Evolutionary conservation across 2,329 filamentous ascomycete species (phyloP).

Genomic region (Fusarium protoensiforme): DNA sequence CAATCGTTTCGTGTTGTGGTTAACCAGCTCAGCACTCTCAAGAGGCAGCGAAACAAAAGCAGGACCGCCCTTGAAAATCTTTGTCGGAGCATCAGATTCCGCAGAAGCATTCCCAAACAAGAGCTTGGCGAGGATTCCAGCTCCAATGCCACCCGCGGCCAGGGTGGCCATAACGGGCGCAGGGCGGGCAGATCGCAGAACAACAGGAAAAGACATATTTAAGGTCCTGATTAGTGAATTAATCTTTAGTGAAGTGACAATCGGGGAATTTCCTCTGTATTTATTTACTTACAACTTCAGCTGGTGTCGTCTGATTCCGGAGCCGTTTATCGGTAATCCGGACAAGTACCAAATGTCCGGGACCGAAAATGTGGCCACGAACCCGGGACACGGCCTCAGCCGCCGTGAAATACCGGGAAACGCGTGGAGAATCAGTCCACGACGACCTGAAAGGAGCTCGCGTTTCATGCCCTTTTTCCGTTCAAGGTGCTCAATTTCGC

Average conservation of each 20-base stretch:
- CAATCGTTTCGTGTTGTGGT: conserved; percentile 68
- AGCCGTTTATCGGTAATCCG: background rate
- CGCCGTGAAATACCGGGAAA: background rate
- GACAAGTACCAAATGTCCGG: conserved; percentile 24
- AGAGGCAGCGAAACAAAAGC: conserved; percentile 60
- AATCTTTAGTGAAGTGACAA: background rate
- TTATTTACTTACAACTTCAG: background rate
- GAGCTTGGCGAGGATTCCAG: conserved; percentile 33
- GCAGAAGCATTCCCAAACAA: conserved; percentile 36
- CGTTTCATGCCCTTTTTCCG: background rate
- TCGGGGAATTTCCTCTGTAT: background rate
- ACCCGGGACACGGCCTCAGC: background rate
- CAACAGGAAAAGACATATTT: conserved; percentile 26
- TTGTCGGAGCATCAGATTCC: conserved; percentile 23
- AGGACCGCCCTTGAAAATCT: conserved; percentile 50
- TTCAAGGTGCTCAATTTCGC: background rate
- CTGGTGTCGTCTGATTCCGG: background rate
- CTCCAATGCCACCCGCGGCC: conserved; percentile 27
- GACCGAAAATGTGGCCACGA: background rate
- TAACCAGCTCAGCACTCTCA: conserved; percentile 63
- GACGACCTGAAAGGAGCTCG: background rate
- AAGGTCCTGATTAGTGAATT: background rate
- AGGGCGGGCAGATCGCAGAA: conserved; percentile 30
- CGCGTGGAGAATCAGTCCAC: background rate
- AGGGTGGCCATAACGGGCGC: conserved; percentile 37